These are phyloP conservation scores for Cinnamomum chago DNA, from an alignment of 164 flowering plant genomes.

Conservation along the genomic window DNA sequence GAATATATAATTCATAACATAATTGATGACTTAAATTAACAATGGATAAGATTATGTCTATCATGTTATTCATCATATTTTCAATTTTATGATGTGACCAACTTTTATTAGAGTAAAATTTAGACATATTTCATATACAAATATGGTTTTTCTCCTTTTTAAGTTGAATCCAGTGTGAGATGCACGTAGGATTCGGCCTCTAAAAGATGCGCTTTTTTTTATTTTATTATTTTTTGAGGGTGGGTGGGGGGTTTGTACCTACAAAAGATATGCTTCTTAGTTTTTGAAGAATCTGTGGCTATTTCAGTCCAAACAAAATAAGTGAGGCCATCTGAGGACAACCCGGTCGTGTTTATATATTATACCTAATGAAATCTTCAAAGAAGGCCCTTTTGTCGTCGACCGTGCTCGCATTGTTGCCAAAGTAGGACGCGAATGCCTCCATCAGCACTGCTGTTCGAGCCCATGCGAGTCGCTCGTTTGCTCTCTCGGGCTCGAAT, in stretches of 20 bases:
- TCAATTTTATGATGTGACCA: too few relatives aligned
- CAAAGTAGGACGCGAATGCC: constrained; percentile 34
- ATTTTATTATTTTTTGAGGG: too few relatives aligned
- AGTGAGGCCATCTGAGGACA: background rate
- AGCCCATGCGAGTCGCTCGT: constrained; percentile 73
- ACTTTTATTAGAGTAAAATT: too few relatives aligned
- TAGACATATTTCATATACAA: background rate
- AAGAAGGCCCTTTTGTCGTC: constrained; percentile 36
- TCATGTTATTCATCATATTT: too few relatives aligned
- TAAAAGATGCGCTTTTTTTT: too few relatives aligned
- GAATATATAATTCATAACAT: too few relatives aligned
- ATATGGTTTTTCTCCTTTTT: background rate
- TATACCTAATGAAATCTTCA: constrained; percentile 28
- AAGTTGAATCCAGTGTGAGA: too few relatives aligned
- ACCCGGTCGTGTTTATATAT: background rate
- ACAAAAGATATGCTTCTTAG: background rate
- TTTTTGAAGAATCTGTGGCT: background rate
- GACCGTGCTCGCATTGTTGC: background rate
- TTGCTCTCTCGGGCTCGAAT: constrained; percentile 54
- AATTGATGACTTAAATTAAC: too few relatives aligned
- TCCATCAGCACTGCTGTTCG: constrained; percentile 46
- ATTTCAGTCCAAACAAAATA: background rate
- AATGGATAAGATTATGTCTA: too few relatives aligned
- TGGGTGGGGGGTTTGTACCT: too few relatives aligned
- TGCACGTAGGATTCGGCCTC: too few relatives aligned